A percentile compares a stretch with the other conserved stretches of the same genome.
Evolutionary conservation across 345 rosid species (phyloP).

Genomic region (Lepidium africanum): DNA sequence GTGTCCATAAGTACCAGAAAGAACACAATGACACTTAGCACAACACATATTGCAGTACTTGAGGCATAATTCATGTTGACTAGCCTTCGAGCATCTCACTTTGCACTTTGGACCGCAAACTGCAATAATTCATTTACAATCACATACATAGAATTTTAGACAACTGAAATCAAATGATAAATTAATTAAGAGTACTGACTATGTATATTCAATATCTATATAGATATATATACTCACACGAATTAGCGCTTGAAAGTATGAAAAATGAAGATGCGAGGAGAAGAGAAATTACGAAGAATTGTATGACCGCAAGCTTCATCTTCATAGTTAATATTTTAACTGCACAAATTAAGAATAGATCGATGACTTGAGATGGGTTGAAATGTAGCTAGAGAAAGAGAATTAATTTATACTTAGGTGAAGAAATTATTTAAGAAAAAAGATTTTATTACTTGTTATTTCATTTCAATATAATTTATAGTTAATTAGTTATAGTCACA

Average conservation of each 20-base stretch:
- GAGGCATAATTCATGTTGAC: not conserved
- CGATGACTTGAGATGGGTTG: not conserved
- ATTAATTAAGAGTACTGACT: not conserved
- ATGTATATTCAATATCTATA: not conserved
- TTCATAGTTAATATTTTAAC: not conserved
- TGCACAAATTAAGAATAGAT: not conserved
- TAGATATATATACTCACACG: constrained; percentile 22
- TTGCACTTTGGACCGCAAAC: constrained; percentile 13
- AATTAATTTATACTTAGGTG: not conserved
- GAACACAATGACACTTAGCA: constrained; percentile 21
- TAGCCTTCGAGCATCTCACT: constrained; percentile 17
- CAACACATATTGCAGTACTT: constrained; percentile 20
- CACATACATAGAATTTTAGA: not conserved
- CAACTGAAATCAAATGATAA: not conserved
- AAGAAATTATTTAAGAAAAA: no score
- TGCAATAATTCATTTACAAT: not conserved
- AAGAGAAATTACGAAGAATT: constrained; percentile 32
- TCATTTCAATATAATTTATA: not conserved
- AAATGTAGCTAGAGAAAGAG: not conserved
- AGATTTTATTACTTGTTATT: not conserved
- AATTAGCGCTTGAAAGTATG: constrained; percentile 36
- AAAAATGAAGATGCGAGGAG: constrained; percentile 37
- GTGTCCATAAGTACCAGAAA: constrained; percentile 11
- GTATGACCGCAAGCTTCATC: constrained; percentile 4
- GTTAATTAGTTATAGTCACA: not conserved